phyloP scores from a whole-genome alignment of 129 eudicot species.

The Chrysanthemum makinoi region DNA sequence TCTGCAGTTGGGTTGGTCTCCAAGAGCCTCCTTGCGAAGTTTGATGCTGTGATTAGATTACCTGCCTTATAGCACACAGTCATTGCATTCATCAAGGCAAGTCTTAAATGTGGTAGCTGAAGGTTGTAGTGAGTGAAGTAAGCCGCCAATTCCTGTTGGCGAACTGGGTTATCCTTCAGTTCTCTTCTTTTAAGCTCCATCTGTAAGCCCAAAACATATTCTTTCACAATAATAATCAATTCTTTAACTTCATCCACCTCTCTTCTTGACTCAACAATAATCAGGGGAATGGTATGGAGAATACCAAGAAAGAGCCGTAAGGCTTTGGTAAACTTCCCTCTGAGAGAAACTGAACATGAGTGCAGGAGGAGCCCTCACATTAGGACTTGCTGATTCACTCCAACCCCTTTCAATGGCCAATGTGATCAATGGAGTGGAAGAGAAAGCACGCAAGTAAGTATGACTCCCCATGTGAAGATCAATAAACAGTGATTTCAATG shows the following conservation, averaged over 20 bases:
- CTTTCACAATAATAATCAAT: slow-evolving; percentile 40
- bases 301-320: slow-evolving; percentile 39
- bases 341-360: slow-evolving; percentile 49
- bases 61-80: slow-evolving; percentile 42
- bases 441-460: too few species aligned
- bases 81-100: slow-evolving; percentile 52
- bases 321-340: slow-evolving; percentile 51
- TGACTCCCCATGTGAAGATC: slow-evolving; percentile 16
- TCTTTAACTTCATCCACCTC: slow-evolving; percentile 68
- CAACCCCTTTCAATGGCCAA: slow-evolving; percentile 53
- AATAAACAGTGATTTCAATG: slow-evolving; percentile 43
- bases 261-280: slow-evolving; percentile 53
- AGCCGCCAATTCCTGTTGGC: too few species aligned
- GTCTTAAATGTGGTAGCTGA: slow-evolving; percentile 51
- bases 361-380: slow-evolving; percentile 57
- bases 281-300: neutral
- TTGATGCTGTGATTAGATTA: slow-evolving; percentile 45
- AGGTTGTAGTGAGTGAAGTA: slow-evolving; percentile 56
- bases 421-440: slow-evolving; percentile 34
- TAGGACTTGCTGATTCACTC: slow-evolving; percentile 54
- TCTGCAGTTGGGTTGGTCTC: slow-evolving; percentile 49
- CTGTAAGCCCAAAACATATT: slow-evolving; percentile 50
- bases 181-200: slow-evolving; percentile 64
- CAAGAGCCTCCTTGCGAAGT: slow-evolving; percentile 53
- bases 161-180: slow-evolving; percentile 17